Conservation (phyloP, 1,139 yeast genomes). For the Zygosaccharomyces sapae region DNA sequence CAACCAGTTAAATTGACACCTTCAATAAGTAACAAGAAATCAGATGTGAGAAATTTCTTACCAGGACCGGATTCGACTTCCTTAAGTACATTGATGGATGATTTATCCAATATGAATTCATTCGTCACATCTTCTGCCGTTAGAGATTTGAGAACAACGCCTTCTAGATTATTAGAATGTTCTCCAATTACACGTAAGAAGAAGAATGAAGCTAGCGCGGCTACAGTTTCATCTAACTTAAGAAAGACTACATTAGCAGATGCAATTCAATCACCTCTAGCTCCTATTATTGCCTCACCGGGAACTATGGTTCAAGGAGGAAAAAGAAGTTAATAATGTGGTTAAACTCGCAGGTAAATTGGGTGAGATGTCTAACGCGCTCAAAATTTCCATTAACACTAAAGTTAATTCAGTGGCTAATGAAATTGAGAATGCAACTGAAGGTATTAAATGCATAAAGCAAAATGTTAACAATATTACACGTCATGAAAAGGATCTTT, state of each 20-base stretch:
- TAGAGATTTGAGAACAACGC: slow-evolving; percentile 18
- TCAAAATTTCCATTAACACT: slow-evolving; percentile 12
- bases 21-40: slow-evolving; percentile 14
- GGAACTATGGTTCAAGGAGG: slow-evolving; percentile 5
- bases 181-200: slow-evolving; percentile 25
- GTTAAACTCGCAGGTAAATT: slow-evolving; percentile 9
- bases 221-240: slow-evolving; percentile 8
- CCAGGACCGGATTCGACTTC: slow-evolving; percentile 18
- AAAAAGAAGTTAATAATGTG: slow-evolving; percentile 7
- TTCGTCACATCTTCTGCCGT: slow-evolving; percentile 28
- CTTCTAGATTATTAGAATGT: slow-evolving; percentile 18
- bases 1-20: slow-evolving; percentile 20
- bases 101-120: slow-evolving; percentile 24
- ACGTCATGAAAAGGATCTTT: slow-evolving; percentile 10
- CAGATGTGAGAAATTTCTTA: slow-evolving; percentile 10
- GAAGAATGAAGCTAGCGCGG: slow-evolving; percentile 5
- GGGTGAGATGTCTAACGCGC: slow-evolving; percentile 10
- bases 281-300: slow-evolving; percentile 10
- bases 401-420: slow-evolving; percentile 12
- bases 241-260: slow-evolving; percentile 14
- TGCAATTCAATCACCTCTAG: slow-evolving; percentile 19
- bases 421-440: slow-evolving; percentile 11
- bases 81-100: slow-evolving; percentile 24
- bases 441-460: slow-evolving; percentile 11
- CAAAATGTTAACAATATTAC: slow-evolving; percentile 7